phyloP scores from a whole-genome alignment of 2,329 filamentous ascomycete species.

The Fusarium oligoseptatum region DNA sequence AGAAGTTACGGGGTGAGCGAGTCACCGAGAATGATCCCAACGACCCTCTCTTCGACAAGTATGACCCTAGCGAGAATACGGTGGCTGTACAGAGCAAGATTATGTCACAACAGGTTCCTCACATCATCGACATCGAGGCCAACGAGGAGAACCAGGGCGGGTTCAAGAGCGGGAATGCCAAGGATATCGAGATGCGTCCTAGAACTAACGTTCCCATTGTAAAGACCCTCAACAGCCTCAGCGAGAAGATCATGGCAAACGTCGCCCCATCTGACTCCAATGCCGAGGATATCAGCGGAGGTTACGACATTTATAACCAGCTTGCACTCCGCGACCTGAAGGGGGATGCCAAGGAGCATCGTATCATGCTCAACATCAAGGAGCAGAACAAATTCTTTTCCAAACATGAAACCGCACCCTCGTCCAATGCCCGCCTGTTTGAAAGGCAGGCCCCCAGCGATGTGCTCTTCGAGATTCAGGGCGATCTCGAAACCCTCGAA shows the following conservation, averaged over 20 bases:
- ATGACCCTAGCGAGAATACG: slow-evolving; percentile 80
- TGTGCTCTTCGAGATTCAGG: slow-evolving; percentile 74
- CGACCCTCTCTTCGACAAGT: slow-evolving; percentile 87
- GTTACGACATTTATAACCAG: slow-evolving; percentile 81
- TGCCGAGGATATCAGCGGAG: slow-evolving; percentile 67
- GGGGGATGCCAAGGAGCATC: slow-evolving; percentile 78
- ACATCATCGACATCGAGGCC: slow-evolving; percentile 91
- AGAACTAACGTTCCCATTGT: slow-evolving; percentile 87
- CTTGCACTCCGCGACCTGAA: slow-evolving; percentile 85
- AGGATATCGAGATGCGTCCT: slow-evolving; percentile 91
- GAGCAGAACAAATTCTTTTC: slow-evolving; percentile 89
- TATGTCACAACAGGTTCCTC: slow-evolving; percentile 77
- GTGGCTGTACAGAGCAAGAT: slow-evolving; percentile 65
- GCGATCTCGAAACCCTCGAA: slow-evolving; percentile 69
- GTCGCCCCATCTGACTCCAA: slow-evolving; percentile 83
- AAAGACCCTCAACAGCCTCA: slow-evolving; percentile 88
- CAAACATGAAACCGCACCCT: slow-evolving; percentile 63
- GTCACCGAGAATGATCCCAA: slow-evolving; percentile 81
- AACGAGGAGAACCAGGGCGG: slow-evolving; percentile 97
- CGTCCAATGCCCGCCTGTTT: slow-evolving; percentile 66
- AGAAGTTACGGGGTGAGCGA: slow-evolving; percentile 91
- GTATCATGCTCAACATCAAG: slow-evolving; percentile 87
- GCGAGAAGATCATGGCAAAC: slow-evolving; percentile 92
- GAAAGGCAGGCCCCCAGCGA: slow-evolving; percentile 77
- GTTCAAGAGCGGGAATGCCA: slow-evolving; percentile 82